Evolutionary conservation across 768 basidiomycete genomes (phyloP).

Genomic region (Boletales sp.): DNA sequence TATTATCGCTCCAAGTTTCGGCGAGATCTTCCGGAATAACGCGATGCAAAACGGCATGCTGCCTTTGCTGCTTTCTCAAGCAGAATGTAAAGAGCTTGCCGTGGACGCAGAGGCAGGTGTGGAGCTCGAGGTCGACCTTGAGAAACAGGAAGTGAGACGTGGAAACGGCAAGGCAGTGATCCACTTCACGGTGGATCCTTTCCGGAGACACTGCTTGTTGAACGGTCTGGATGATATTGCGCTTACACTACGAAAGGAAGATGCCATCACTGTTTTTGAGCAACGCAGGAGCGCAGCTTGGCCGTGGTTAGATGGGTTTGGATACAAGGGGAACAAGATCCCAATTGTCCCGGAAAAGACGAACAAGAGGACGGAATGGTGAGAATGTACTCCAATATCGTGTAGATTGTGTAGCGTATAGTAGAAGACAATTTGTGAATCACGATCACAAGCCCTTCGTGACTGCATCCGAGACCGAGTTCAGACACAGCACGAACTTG

Average conservation of each 20-base stretch:
- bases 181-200: constrained; percentile 78
- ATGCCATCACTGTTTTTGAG: constrained; percentile 79
- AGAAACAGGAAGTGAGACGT: constrained; percentile 75
- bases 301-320: constrained; percentile 98
- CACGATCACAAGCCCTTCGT: background rate
- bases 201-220: constrained; percentile 89
- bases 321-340: constrained; percentile 79
- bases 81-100: constrained; percentile 67
- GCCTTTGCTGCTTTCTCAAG: constrained; percentile 66
- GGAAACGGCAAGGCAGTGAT: constrained; percentile 70
- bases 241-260: constrained; percentile 80
- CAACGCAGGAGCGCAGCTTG: constrained; percentile 67
- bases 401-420: background rate
- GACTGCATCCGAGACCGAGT: constrained; percentile 16
- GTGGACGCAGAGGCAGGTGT: constrained; percentile 73
- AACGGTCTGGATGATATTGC: constrained; percentile 98
- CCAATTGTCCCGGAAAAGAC: constrained; percentile 43
- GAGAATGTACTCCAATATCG: constrained; percentile 2
- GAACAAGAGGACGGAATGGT: constrained; percentile 71
- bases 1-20: constrained; percentile 85
- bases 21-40: constrained; percentile 88
- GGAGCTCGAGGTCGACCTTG: constrained; percentile 81
- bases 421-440: background rate
- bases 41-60: constrained; percentile 94
- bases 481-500: constrained; percentile 5